Base-by-base conservation (phyloP, 2,329 filamentous ascomycete genomes). In the Epichloe festucae region DNA sequence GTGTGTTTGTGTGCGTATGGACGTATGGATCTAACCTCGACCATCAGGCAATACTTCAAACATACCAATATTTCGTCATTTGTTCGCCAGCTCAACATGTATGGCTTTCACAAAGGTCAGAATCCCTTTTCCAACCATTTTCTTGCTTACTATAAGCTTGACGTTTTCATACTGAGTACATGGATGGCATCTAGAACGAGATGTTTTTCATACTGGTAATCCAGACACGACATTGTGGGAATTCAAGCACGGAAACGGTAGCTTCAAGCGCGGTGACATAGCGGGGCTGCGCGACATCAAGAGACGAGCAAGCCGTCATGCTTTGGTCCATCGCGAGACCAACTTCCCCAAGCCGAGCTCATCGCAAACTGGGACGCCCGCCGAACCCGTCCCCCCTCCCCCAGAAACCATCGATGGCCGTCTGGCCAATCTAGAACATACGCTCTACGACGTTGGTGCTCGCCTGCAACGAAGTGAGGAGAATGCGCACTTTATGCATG, bases 31-130 rank as follows among this genome's bases (percentile, higher is more conserved):
- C 41, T 59, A 27, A 27, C 43, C 19, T n/a, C 6, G 38, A 17
- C 45, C 2, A 31, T 5, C 61, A 95, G 91, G 51, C 89, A 95
- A 80, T 98, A 98, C 66, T 98, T 98, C 68, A 98, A 98, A 64
- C 93, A 98, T 67, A 98, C 91, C 59, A 98, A 98, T 64, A 95
- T 97, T 55, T 97, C 93, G 11, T 97, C 93, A 1, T 98, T 98
- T 67, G 93, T 98, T 48, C 82, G 93, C 47, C 93, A 98, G 70
- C 72, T 98, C 48, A 98, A 98, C 66, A 98, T 98, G 93, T 98
- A 98, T 61, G 93, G 93, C 6, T 98, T 98, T 68, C 93, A 98
- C 67, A 98, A 98, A 86, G 90, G 90, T 94, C 60, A 46, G 65
- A 62, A 3, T 15, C 11, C 7, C 14, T 11, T 10, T 17, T 6